These are phyloP conservation scores for Plantago coronopus DNA, from an alignment of 305 asterid species.

Conservation along the genomic window DNA sequence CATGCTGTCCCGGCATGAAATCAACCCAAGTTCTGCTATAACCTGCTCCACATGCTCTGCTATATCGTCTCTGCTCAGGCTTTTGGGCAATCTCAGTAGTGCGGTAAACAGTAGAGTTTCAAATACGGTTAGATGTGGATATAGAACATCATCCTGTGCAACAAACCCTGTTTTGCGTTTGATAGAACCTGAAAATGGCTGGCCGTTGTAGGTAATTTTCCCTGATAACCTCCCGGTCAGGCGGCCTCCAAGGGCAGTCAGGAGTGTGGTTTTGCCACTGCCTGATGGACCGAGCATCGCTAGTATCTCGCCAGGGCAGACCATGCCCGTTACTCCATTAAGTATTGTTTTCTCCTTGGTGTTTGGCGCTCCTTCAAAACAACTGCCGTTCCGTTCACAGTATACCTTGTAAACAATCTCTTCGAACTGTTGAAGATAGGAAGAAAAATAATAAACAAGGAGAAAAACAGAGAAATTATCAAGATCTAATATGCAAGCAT, in stretches of 20 bases:
- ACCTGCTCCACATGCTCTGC: constrained; percentile 69
- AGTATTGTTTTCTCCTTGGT: constrained; percentile 74
- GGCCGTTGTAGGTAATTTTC: constrained; percentile 77
- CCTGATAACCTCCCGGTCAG: constrained; percentile 72
- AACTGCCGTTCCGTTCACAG: constrained; percentile 38
- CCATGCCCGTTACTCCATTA: constrained; percentile 87
- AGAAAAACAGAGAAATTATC: neutral
- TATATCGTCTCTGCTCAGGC: constrained; percentile 56
- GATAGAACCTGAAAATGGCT: constrained; percentile 76
- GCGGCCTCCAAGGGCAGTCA: constrained; percentile 95
- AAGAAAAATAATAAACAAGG: constrained; percentile 7
- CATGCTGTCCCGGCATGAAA: constrained; percentile 68
- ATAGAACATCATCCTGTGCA: constrained; percentile 88
- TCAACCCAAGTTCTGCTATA: constrained; percentile 59
- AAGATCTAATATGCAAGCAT: neutral
- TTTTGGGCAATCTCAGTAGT: constrained; percentile 68
- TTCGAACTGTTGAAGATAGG: constrained; percentile 65
- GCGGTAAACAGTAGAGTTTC: constrained; percentile 91
- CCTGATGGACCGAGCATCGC: constrained; percentile 99
- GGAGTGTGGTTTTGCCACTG: constrained; percentile 93
- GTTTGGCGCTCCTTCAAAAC: constrained; percentile 39
- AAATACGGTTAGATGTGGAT: constrained; percentile 83
- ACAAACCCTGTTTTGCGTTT: constrained; percentile 87
- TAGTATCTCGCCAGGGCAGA: constrained; percentile 86
- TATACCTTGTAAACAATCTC: constrained; percentile 77